phyloP scores from a whole-genome alignment of 2,329 filamentous ascomycete genomes.

The Mollisia scopiformis region DNA sequence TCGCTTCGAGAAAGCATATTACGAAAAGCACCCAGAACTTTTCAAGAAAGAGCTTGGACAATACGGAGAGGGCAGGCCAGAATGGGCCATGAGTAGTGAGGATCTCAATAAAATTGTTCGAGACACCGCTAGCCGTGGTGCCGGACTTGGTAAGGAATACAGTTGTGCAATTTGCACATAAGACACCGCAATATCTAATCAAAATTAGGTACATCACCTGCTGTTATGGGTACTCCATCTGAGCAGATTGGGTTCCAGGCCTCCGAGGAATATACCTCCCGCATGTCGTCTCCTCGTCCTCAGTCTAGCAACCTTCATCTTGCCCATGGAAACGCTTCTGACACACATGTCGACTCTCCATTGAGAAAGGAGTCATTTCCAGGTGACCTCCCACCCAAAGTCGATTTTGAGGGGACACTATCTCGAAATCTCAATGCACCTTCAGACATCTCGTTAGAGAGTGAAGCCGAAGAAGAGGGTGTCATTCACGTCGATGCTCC shows the following conservation, averaged over 20 bases:
- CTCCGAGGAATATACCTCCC: constrained; percentile 79
- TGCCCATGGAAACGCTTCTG: constrained; percentile 47
- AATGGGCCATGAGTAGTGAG: constrained; percentile 86
- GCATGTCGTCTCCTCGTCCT: constrained; percentile 71
- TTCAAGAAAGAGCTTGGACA: constrained; percentile 69
- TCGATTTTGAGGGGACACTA: constrained; percentile 40
- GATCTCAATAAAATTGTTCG: constrained; percentile 90
- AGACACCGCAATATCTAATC: constrained; percentile 33
- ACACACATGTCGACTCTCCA: constrained; percentile 42
- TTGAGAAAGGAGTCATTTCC: constrained; percentile 50
- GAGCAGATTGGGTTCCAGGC: constrained; percentile 91
- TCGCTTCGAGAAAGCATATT: constrained; percentile 89
- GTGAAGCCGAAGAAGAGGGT: constrained; percentile 54
- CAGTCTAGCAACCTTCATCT: constrained; percentile 39
- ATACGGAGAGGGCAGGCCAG: constrained; percentile 60
- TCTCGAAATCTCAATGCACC: constrained; percentile 38
- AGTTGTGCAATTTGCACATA: constrained; percentile 27
- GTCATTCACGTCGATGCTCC: constrained; percentile 81
- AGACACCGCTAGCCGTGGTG: constrained; percentile 61
- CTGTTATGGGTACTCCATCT: constrained; percentile 74
- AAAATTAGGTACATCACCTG: constrained; percentile 62
- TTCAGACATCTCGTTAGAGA: constrained; percentile 44
- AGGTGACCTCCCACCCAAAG: constrained; percentile 28
- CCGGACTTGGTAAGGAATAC: constrained; percentile 51
- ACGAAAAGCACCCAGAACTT: constrained; percentile 86